A percentile compares a stretch with the other conserved stretches of the same genome.
phyloP scores from a whole-genome alignment of 2,329 filamentous ascomycete genomes.

The Clarireedia sp. region DNA sequence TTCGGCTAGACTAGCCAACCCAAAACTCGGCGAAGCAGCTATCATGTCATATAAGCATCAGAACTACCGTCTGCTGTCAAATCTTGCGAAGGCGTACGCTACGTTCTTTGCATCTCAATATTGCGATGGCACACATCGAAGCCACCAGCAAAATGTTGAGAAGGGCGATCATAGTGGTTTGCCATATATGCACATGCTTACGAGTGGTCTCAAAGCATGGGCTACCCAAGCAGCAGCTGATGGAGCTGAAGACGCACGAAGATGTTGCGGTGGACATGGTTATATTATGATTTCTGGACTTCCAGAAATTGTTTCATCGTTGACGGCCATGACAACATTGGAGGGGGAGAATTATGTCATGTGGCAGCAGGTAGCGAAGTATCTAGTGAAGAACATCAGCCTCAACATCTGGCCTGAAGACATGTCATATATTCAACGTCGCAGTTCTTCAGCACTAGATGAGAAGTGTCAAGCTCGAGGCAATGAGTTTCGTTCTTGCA shows the following conservation, averaged over 20 bases:
- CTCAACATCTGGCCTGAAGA: conserved; percentile 4
- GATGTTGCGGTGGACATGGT: conserved; percentile 33
- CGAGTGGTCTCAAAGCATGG: conserved; percentile 26
- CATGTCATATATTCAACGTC: conserved; percentile 6
- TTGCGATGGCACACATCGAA: background rate
- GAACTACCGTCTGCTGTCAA: conserved; percentile 23
- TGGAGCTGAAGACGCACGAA: conserved; percentile 31
- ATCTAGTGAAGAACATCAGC: conserved; percentile 14
- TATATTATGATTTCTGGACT: conserved; percentile 31
- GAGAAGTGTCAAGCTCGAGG: background rate
- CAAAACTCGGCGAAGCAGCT: background rate
- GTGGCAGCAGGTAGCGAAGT: conserved; percentile 32
- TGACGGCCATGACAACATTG: conserved; percentile 27
- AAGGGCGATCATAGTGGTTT: conserved; percentile 11
- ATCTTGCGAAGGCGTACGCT: conserved; percentile 25
- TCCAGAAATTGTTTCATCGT: conserved; percentile 25
- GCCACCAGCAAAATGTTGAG: background rate
- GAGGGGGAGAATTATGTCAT: conserved; percentile 37
- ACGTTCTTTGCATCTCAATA: conserved; percentile 19
- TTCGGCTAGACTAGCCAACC: background rate
- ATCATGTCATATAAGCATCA: conserved; percentile 24
- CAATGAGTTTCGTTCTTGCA: background rate
- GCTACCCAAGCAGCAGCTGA: conserved; percentile 21
- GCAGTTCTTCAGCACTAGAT: background rate
- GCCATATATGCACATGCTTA: conserved; percentile 25